Conservation (phyloP, 306 rosid species). For the Glycine soja region DNA sequence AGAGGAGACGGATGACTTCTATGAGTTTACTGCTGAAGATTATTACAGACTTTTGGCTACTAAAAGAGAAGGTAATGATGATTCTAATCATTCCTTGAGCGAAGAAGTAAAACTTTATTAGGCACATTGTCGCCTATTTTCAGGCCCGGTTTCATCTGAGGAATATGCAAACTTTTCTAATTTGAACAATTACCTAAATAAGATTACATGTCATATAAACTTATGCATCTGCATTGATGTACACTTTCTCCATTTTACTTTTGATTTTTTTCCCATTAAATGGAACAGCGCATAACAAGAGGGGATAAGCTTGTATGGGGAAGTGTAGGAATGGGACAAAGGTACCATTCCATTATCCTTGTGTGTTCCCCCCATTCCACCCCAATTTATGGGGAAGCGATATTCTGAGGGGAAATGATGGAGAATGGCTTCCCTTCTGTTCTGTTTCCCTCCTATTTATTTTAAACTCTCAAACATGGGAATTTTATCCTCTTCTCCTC, state of each 20-base stretch:
- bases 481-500: not conserved
- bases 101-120: not conserved
- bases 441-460: not conserved
- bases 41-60: slow-evolving; percentile 64
- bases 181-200: slow-evolving; percentile 13
- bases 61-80: slow-evolving; percentile 73
- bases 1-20: slow-evolving; percentile 79
- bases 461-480: not conserved
- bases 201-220: not conserved
- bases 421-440: not conserved
- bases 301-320: not conserved
- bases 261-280: not conserved
- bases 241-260: not conserved
- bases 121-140: not conserved
- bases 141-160: not conserved
- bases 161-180: not conserved
- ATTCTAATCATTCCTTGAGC: not conserved
- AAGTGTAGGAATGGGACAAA: not conserved
- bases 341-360: slow-evolving; percentile 5
- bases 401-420: not conserved
- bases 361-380: not conserved
- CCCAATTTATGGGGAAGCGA: not conserved
- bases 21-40: slow-evolving; percentile 83
- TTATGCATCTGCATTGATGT: not conserved
- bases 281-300: not conserved